These are phyloP conservation scores for Stipa capillata DNA, from an alignment of 176 grass and related monocot species.

Conservation along the genomic window DNA sequence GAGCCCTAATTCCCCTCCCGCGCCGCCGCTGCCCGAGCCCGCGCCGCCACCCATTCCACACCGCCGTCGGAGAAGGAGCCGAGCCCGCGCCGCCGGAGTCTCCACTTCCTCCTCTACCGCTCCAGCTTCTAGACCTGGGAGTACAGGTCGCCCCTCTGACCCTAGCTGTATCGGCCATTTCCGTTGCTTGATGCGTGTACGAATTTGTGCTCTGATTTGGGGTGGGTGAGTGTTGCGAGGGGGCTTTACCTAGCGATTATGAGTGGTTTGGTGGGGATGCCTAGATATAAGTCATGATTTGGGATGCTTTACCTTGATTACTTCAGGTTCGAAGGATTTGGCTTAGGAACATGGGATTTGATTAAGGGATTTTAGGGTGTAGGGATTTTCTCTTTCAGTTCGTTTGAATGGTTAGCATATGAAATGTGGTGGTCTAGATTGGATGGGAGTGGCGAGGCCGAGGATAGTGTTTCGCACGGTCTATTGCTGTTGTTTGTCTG, in stretches of 20 bases:
- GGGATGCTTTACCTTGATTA: background rate
- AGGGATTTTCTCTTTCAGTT: background rate
- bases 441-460: background rate
- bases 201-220: background rate
- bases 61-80: too few species aligned
- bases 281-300: background rate
- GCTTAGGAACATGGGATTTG: background rate
- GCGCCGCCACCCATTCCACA: too few species aligned
- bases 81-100: too few species aligned
- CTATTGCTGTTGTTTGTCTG: too few species aligned
- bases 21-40: too few species aligned
- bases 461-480: too few species aligned
- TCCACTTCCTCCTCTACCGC: conserved; percentile 89
- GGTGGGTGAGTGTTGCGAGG: background rate
- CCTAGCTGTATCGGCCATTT: conserved; percentile 10
- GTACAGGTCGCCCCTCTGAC: conserved; percentile 47
- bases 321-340: background rate
- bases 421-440: background rate
- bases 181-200: background rate
- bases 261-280: background rate
- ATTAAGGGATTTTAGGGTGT: background rate
- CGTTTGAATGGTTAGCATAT: background rate
- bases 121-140: conserved; percentile 99
- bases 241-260: background rate
- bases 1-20: too few species aligned